Conservation (phyloP, 768 basidiomycete genomes). For the Boletus rufocinnamomeus region DNA sequence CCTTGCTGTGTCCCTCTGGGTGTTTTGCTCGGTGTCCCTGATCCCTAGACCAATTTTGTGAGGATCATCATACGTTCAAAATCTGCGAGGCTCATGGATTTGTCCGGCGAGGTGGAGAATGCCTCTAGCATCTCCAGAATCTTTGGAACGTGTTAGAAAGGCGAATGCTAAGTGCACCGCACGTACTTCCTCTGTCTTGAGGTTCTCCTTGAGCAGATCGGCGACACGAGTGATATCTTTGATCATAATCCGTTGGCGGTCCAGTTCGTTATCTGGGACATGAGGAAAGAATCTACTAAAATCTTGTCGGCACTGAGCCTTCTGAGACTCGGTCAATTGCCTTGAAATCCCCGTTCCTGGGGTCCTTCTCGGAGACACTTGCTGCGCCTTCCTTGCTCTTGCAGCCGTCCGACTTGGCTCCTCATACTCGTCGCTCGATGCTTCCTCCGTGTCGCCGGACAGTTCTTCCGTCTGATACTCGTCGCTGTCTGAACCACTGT, state of each 20-base stretch:
- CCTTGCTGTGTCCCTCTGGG: neutral
- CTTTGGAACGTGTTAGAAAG: conserved; percentile 40
- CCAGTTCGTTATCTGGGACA: conserved; percentile 46
- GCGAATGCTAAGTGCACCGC: neutral
- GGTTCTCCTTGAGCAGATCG: conserved; percentile 65
- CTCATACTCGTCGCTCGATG: conserved; percentile 35
- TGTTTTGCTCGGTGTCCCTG: neutral
- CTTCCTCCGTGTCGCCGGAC: conserved; percentile 28
- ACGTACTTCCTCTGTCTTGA: conserved; percentile 74
- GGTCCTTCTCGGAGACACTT: conserved; percentile 4
- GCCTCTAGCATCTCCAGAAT: conserved; percentile 78
- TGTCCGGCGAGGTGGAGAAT: conserved; percentile 71
- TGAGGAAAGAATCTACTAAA: conserved; percentile 78
- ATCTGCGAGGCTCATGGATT: conserved; percentile 64
- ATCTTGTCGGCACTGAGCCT: conserved; percentile 52
- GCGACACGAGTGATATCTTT: conserved; percentile 65
- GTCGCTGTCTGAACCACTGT: conserved; percentile 36
- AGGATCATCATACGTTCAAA: conserved; percentile 76
- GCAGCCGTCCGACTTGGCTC: conserved; percentile 10
- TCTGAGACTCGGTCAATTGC: conserved; percentile 54
- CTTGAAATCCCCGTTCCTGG: conserved; percentile 3
- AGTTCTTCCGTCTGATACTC: conserved; percentile 29
- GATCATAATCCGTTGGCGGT: conserved; percentile 58
- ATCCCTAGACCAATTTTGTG: conserved; percentile 39
- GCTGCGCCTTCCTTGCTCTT: conserved; percentile 13